Conservation (phyloP, 495 filamentous ascomycete genomes). For the Talaromyces borbonicus region DNA sequence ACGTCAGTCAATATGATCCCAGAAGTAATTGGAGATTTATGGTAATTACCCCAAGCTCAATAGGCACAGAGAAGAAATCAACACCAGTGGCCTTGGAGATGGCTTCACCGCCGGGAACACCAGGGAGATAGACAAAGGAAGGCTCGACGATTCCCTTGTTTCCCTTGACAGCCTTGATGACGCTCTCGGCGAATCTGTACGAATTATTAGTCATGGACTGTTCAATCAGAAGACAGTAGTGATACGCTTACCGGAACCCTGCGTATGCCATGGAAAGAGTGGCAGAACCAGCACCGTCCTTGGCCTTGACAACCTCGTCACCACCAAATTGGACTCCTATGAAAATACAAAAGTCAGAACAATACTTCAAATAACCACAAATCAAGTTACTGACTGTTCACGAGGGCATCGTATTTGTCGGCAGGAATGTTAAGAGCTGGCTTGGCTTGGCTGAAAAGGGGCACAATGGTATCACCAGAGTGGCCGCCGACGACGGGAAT, state of each 20-base stretch:
- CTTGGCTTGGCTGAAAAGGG: constrained; percentile 85
- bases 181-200: constrained; percentile 88
- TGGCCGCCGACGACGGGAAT: constrained; percentile 95
- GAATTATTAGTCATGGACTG: constrained; percentile 17
- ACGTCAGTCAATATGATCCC: constrained; percentile 6
- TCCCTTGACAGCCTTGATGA: constrained; percentile 80
- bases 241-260: constrained; percentile 62
- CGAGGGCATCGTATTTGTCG: constrained; percentile 76
- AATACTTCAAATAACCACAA: not conserved
- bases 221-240: not conserved
- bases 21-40: constrained; percentile 7
- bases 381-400: constrained; percentile 56
- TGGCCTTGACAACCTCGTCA: constrained; percentile 97
- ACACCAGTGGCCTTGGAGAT: constrained; percentile 71
- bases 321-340: constrained; percentile 90
- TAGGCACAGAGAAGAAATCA: constrained; percentile 92
- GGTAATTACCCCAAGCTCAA: constrained; percentile 81
- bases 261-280: constrained; percentile 98
- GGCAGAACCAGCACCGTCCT: constrained; percentile 89
- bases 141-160: constrained; percentile 90
- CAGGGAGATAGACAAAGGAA: constrained; percentile 87
- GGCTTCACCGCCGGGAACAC: constrained; percentile 76
- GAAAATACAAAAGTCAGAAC: constrained; percentile 9
- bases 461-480: constrained; percentile 95
- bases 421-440: constrained; percentile 69